phyloP scores from a whole-genome alignment of 164 flowering plant species.

The Brasenia schreberi region DNA sequence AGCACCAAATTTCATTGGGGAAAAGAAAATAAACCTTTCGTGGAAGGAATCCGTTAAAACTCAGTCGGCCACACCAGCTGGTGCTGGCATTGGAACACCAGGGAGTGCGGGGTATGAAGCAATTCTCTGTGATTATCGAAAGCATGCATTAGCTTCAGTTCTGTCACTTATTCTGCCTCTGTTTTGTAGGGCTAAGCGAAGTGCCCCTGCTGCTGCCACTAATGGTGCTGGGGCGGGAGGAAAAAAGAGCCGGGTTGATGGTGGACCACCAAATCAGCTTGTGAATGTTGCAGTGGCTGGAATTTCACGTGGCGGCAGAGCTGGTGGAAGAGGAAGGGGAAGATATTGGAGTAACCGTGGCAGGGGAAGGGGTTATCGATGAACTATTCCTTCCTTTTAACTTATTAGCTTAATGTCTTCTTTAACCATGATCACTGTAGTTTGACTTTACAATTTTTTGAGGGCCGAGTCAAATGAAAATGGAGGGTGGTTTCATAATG shows the following conservation, averaged over 20 bases:
- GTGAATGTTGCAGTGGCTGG: conserved; percentile 69
- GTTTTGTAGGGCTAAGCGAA: conserved; percentile 50
- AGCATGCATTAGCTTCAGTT: not conserved
- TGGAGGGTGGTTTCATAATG: not conserved
- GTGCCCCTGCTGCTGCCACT: conserved; percentile 18
- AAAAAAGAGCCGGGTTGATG: conserved; percentile 60
- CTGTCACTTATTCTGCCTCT: conserved; percentile 1
- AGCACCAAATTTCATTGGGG: conserved; percentile 80
- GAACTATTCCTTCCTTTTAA: not conserved
- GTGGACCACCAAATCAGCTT: conserved; percentile 55
- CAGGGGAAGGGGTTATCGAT: conserved; percentile 46
- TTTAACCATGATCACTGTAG: not conserved
- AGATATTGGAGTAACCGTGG: conserved; percentile 49
- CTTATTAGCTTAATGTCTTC: not conserved
- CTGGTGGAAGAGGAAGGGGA: conserved; percentile 18
- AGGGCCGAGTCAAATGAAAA: too few species aligned
- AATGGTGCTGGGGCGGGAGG: conserved; percentile 38
- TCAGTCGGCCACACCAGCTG: conserved; percentile 22
- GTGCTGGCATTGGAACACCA: conserved; percentile 4
- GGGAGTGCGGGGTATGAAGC: conserved; percentile 34
- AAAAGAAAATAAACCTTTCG: conserved; percentile 73
- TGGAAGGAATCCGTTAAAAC: conserved; percentile 80
- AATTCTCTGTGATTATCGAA: not conserved
- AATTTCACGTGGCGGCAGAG: conserved; percentile 47
- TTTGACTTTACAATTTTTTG: not conserved